phyloP scores from a whole-genome alignment of 441 rosid species.

The Capsella rubella region DNA sequence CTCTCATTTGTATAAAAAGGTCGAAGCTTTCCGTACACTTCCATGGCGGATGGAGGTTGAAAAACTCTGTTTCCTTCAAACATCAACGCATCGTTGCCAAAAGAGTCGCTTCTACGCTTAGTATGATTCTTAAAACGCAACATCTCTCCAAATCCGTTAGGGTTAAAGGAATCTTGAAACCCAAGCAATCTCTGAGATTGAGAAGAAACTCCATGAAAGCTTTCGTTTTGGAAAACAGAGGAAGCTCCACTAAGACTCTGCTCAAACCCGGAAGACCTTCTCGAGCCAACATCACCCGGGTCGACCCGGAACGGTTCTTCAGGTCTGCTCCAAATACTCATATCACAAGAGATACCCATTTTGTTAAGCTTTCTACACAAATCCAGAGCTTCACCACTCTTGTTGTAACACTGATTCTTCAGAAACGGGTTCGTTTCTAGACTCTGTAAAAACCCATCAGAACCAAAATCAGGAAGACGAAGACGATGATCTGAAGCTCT shows the following conservation, averaged over 20 bases:
- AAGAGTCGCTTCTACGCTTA: slow-evolving; percentile 42
- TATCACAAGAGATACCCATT: slow-evolving; percentile 58
- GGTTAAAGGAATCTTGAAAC: slow-evolving; percentile 43
- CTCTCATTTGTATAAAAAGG: too few relatives aligned
- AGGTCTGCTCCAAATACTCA: slow-evolving; percentile 39
- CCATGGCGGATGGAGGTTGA: slow-evolving; percentile 37
- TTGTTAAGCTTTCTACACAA: slow-evolving; percentile 52
- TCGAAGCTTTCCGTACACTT: background rate
- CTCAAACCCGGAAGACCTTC: background rate
- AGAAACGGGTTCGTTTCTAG: slow-evolving; percentile 40
- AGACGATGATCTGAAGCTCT: slow-evolving; percentile 15
- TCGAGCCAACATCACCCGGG: background rate
- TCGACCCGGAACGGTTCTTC: slow-evolving; percentile 14
- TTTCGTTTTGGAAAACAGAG: slow-evolving; percentile 32
- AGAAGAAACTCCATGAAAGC: slow-evolving; percentile 36
- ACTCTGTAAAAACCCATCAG: slow-evolving; percentile 49
- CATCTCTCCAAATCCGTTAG: slow-evolving; percentile 35
- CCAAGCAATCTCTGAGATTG: slow-evolving; percentile 38
- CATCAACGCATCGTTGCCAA: slow-evolving; percentile 11
- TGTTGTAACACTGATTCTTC: slow-evolving; percentile 43
- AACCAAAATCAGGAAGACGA: slow-evolving; percentile 32
- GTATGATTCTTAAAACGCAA: slow-evolving; percentile 27
- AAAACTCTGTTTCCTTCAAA: slow-evolving; percentile 44
- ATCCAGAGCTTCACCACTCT: slow-evolving; percentile 45
- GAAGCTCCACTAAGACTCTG: background rate